phyloP scores from a whole-genome alignment of 352 stramenopile species.

The Phytophthora multivora region DNA sequence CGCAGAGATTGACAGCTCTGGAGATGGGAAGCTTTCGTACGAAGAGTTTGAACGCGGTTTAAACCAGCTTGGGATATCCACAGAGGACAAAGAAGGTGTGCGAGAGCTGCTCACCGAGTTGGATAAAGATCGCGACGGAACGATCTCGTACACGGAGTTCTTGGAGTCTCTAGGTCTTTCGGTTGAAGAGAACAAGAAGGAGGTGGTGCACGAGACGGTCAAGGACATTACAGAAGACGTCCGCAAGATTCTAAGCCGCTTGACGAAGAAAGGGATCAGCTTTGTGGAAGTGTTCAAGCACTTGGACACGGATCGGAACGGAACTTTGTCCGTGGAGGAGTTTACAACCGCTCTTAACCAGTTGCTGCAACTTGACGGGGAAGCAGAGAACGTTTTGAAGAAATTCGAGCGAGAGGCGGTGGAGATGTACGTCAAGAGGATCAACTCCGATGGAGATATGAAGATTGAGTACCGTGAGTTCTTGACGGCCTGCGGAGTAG shows the following conservation, averaged over 20 bases:
- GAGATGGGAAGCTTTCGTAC: slow-evolving; percentile 62
- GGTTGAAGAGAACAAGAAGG: slow-evolving; percentile 47
- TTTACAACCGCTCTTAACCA: slow-evolving; percentile 57
- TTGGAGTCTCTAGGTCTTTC: slow-evolving; percentile 58
- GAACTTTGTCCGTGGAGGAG: slow-evolving; percentile 59
- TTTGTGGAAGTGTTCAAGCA: slow-evolving; percentile 70
- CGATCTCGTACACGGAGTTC: slow-evolving; percentile 86
- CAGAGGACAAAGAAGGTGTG: slow-evolving; percentile 41
- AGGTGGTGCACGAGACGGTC: slow-evolving; percentile 45
- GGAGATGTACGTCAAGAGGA: slow-evolving; percentile 42
- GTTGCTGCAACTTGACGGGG: slow-evolving; percentile 34
- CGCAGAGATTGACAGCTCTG: slow-evolving; percentile 58
- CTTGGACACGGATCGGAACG: slow-evolving; percentile 69
- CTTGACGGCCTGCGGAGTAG: slow-evolving; percentile 54
- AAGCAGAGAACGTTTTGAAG: slow-evolving; percentile 28
- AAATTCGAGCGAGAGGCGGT: slow-evolving; percentile 50
- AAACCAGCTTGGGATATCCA: slow-evolving; percentile 53
- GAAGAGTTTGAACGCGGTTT: slow-evolving; percentile 61
- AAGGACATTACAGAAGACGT: slow-evolving; percentile 54
- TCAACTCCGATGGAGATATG: slow-evolving; percentile 67
- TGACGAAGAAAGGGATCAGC: slow-evolving; percentile 53
- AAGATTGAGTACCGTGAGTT: slow-evolving; percentile 78
- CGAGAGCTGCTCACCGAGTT: slow-evolving; percentile 52
- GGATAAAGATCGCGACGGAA: slow-evolving; percentile 62
- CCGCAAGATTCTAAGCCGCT: slow-evolving; percentile 50